These are phyloP conservation scores for Alternaria rosae DNA, from an alignment of 2,329 filamentous ascomycete species.

Conservation along the genomic window DNA sequence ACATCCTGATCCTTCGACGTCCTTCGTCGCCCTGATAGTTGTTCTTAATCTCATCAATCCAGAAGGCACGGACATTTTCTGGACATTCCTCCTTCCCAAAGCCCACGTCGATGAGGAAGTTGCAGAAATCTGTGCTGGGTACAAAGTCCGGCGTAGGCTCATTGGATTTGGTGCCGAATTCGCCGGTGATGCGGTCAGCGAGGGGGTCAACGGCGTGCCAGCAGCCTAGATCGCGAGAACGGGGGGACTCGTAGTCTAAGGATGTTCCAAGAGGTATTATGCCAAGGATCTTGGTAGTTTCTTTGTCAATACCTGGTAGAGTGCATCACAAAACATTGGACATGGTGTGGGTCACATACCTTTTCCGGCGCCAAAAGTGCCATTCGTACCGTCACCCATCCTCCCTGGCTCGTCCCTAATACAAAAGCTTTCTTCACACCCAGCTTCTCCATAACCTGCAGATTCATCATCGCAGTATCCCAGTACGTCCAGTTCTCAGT, in stretches of 20 bases:
- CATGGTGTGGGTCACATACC: conserved; percentile 27
- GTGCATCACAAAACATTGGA: background rate
- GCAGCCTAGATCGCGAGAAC: conserved; percentile 55
- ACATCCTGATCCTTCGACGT: conserved; percentile 56
- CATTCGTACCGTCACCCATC: conserved; percentile 62
- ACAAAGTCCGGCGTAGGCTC: conserved; percentile 53
- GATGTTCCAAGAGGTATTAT: conserved; percentile 62
- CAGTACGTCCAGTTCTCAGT: conserved; percentile 62
- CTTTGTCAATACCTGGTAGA: background rate
- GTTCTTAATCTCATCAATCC: conserved; percentile 53
- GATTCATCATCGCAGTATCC: conserved; percentile 59
- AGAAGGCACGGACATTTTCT: conserved; percentile 52
- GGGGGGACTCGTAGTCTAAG: conserved; percentile 58
- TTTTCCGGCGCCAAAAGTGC: conserved; percentile 59
- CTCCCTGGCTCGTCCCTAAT: conserved; percentile 62
- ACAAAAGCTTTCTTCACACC: conserved; percentile 56
- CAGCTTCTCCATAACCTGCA: conserved; percentile 52
- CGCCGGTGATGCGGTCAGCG: conserved; percentile 44
- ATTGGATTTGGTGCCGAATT: conserved; percentile 48
- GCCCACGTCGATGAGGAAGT: conserved; percentile 57
- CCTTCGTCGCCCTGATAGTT: conserved; percentile 61
- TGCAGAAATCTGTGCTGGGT: conserved; percentile 52
- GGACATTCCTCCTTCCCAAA: conserved; percentile 54
- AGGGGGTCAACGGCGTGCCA: conserved; percentile 55
- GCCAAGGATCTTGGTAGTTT: conserved; percentile 54